These are phyloP conservation scores for Neoboletus brunneissimus DNA, from an alignment of 768 basidiomycete genomes.

Conservation along the genomic window DNA sequence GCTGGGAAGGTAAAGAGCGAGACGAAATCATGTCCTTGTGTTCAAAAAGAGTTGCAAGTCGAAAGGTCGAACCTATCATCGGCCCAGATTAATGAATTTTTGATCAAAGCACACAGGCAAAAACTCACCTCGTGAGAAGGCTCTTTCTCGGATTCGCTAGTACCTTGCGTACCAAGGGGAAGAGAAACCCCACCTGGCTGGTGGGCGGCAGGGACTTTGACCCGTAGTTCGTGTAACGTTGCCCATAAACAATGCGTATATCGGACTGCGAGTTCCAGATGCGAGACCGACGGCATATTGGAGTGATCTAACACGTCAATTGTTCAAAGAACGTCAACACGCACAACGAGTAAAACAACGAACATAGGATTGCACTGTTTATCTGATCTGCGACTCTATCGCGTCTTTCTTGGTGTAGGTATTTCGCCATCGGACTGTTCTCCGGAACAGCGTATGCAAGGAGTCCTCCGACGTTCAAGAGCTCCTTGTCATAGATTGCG, in stretches of 20 bases:
- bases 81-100: not conserved
- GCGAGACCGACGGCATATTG: slow-evolving; percentile 51
- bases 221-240: slow-evolving; percentile 47
- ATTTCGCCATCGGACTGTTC: slow-evolving; percentile 68
- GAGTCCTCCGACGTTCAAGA: slow-evolving; percentile 70
- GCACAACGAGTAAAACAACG: slow-evolving; percentile 28
- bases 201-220: slow-evolving; percentile 40
- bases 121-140: slow-evolving; percentile 36
- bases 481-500: slow-evolving; percentile 62
- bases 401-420: slow-evolving; percentile 72
- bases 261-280: slow-evolving; percentile 61
- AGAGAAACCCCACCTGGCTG: slow-evolving; percentile 44
- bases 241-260: slow-evolving; percentile 65
- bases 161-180: slow-evolving; percentile 36
- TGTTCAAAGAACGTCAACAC: slow-evolving; percentile 1
- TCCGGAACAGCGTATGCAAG: slow-evolving; percentile 85
- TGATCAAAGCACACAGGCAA: not conserved
- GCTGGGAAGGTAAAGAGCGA: not conserved
- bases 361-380: slow-evolving; percentile 81
- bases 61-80: slow-evolving; percentile 46
- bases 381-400: slow-evolving; percentile 86
- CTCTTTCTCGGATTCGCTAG: slow-evolving; percentile 33
- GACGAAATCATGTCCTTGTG: slow-evolving; percentile 38
- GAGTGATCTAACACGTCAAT: slow-evolving; percentile 42
- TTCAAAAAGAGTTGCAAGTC: slow-evolving; percentile 54